These are phyloP conservation scores for Nannochloris sp. DNA, from an alignment of 139 green algal genomes.

Conservation along the genomic window DNA sequence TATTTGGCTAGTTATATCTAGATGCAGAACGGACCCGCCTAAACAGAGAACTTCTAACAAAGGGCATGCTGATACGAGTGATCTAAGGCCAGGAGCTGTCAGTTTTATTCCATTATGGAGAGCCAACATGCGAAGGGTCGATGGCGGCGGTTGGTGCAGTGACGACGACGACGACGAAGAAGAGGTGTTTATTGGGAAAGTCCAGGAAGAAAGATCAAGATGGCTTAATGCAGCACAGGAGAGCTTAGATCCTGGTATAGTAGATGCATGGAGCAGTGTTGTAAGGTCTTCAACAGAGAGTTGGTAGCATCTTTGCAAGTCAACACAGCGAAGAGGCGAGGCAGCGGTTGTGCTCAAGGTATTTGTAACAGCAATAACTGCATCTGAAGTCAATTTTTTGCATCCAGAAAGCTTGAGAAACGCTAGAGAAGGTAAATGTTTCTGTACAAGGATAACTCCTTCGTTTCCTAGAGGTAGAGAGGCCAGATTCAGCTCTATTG, in stretches of 20 bases:
- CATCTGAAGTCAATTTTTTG: slow-evolving; percentile 39
- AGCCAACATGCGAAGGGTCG: slow-evolving; percentile 31
- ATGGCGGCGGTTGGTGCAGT: too few relatives aligned
- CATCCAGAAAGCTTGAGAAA: slow-evolving; percentile 40
- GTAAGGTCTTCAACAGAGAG: slow-evolving; percentile 26
- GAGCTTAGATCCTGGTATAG: background rate
- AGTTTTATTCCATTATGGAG: slow-evolving; percentile 52
- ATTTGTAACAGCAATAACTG: background rate
- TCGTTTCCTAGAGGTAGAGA: slow-evolving; percentile 32
- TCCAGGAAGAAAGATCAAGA: slow-evolving; percentile 11
- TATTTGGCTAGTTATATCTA: too few relatives aligned
- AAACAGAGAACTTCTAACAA: slow-evolving; percentile 47
- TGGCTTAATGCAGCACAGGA: slow-evolving; percentile 10
- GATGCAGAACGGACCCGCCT: slow-evolving; percentile 34
- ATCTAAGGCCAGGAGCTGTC: slow-evolving; percentile 10
- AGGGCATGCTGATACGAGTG: slow-evolving; percentile 37
- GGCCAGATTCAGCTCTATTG: slow-evolving; percentile 30
- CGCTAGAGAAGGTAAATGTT: slow-evolving; percentile 18
- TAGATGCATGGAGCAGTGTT: slow-evolving; percentile 29
- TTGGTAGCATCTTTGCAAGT: slow-evolving; percentile 67
- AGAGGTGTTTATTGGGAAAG: background rate
- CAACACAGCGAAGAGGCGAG: background rate
- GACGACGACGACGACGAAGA: background rate
- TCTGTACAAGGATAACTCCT: slow-evolving; percentile 19
- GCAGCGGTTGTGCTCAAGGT: background rate